phyloP scores from a whole-genome alignment of 2,329 filamentous ascomycete genomes.

The Fusarium sp. region DNA sequence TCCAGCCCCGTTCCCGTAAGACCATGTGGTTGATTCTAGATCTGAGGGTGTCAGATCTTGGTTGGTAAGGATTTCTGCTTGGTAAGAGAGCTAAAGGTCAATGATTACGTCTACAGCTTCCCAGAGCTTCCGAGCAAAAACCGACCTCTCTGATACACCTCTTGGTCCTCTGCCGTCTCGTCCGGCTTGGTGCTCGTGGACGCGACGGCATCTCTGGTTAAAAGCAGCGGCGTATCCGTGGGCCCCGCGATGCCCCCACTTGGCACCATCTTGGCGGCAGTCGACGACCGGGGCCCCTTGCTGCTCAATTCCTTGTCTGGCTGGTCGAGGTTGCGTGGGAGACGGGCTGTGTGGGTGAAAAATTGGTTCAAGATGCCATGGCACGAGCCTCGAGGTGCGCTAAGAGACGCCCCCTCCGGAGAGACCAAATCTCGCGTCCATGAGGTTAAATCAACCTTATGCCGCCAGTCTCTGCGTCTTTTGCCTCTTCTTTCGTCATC shows the following conservation, averaged over 20 bases:
- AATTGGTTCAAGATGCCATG: slow-evolving; percentile 22
- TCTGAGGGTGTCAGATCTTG: neutral
- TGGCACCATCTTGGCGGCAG: slow-evolving; percentile 35
- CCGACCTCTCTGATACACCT: neutral
- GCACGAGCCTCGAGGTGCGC: slow-evolving; percentile 14
- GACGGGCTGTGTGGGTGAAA: slow-evolving; percentile 9
- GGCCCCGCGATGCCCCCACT: slow-evolving; percentile 35
- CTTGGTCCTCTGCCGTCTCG: slow-evolving; percentile 28
- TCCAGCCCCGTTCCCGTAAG: slow-evolving; percentile 18
- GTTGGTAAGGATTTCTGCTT: neutral
- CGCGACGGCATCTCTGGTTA: slow-evolving; percentile 18
- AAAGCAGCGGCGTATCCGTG: slow-evolving; percentile 33
- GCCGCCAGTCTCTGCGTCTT: neutral
- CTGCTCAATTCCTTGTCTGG: slow-evolving; percentile 9
- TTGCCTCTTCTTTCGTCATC: neutral
- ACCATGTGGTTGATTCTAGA: neutral
- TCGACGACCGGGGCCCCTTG: slow-evolving; percentile 26
- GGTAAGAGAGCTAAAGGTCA: neutral
- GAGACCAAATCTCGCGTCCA: slow-evolving; percentile 27
- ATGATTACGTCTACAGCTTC: neutral
- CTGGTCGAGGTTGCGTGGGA: slow-evolving; percentile 5
- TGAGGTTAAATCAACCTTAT: slow-evolving; percentile 27
- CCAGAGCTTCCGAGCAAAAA: neutral
- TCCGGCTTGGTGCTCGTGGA: slow-evolving; percentile 31
- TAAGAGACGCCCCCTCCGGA: slow-evolving; percentile 18